Evolutionary conservation across 2,329 filamentous ascomycete genomes (phyloP).

Genomic region (Penicillium decumbens): DNA sequence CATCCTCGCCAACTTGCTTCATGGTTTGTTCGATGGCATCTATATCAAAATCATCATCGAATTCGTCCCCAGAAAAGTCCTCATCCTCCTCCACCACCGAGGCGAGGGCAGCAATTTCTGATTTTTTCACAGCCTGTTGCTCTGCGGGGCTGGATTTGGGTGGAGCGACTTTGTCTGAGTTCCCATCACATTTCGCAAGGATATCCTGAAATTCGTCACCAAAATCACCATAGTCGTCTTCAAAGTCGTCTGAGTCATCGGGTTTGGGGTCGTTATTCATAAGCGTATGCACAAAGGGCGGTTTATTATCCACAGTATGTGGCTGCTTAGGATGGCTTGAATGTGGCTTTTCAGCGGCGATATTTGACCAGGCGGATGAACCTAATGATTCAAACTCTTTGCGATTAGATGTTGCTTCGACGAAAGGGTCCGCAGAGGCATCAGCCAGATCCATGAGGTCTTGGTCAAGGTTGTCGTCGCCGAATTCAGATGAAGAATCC

Average conservation of each 20-base stretch:
- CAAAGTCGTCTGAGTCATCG: constrained; percentile 56
- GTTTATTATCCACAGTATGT: constrained; percentile 1
- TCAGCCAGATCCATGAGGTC: constrained; percentile 42
- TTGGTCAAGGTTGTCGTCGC: constrained; percentile 46
- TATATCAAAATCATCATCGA: constrained; percentile 63
- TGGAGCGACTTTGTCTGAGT: constrained; percentile 19
- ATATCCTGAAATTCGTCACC: constrained; percentile 56
- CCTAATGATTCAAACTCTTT: constrained; percentile 16
- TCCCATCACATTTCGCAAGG: constrained; percentile 52
- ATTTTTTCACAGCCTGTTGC: constrained; percentile 17
- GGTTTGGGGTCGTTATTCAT: constrained; percentile 17
- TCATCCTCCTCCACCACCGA: constrained; percentile 15
- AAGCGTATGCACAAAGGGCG: constrained; percentile 4
- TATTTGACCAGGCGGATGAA: constrained; percentile 16
- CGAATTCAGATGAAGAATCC: constrained; percentile 44
- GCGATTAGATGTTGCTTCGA: constrained; percentile 10
- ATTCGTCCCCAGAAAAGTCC: constrained; percentile 62
- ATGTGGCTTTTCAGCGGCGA: constrained; percentile 11
- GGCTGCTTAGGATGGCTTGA: constrained; percentile 2
- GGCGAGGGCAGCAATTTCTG: constrained; percentile 2
- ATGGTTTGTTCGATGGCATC: constrained; percentile 59
- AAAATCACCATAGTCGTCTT: constrained; percentile 62
- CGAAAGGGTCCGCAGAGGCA: constrained; percentile 30
- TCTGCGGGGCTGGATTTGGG: constrained; percentile 9
- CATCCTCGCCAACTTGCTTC: constrained; percentile 59